Percentiles rank a stretch among this genome's conserved stretches.
Conservation (phyloP, 2,329 filamentous ascomycete genomes). For the Cladophialophora exuberans region DNA sequence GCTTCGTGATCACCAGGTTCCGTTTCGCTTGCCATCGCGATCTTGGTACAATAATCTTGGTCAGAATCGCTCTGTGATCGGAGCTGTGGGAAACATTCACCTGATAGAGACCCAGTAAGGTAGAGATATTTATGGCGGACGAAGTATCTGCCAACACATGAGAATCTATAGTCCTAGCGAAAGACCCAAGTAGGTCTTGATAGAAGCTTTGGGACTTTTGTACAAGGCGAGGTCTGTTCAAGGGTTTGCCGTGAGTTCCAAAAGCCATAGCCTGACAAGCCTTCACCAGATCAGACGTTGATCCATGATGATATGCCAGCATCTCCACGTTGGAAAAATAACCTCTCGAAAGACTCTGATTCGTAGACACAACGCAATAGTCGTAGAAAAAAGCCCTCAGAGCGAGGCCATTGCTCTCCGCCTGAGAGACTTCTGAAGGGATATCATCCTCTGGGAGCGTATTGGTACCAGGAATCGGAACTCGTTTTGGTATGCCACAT, state of each 20-base stretch:
- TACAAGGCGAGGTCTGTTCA: neutral
- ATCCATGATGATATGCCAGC: neutral
- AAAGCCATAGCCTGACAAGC: neutral
- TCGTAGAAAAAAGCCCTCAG: neutral
- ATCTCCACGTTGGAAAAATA: neutral
- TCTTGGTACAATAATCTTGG: neutral
- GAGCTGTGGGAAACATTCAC: neutral
- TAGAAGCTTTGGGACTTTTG: neutral
- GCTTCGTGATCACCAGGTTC: neutral
- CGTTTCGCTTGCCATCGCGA: neutral
- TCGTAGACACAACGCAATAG: neutral
- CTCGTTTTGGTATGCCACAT: conserved; percentile 1
- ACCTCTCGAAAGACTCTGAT: neutral
- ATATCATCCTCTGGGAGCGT: neutral
- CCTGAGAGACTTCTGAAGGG: neutral
- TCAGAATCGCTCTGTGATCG: neutral
- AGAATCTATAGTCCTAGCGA: neutral
- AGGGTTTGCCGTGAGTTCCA: neutral
- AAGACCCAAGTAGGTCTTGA: neutral
- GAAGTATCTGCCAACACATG: neutral
- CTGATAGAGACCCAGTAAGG: neutral
- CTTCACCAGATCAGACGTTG: neutral
- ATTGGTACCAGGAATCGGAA: neutral
- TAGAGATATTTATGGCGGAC: neutral
- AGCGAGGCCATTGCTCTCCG: neutral